Evolutionary conservation across 129 eudicot species (phyloP).

Genomic region (Lonicera japonica): DNA sequence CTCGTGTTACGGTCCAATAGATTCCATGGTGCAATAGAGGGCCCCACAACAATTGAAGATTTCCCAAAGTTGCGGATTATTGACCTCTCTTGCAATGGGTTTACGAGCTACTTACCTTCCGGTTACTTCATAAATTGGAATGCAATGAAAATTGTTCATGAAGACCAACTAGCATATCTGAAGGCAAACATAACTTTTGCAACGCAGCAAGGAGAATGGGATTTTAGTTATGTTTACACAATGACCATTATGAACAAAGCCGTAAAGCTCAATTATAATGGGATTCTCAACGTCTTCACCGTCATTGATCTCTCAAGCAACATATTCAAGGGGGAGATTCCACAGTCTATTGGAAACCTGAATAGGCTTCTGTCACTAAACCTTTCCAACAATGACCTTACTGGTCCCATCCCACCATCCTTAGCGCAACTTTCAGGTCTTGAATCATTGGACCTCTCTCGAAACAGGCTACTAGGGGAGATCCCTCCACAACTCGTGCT

Average conservation of each 20-base stretch:
- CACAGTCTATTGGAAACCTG: constrained; percentile 8
- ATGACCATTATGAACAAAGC: constrained; percentile 1
- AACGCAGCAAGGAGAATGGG: background rate
- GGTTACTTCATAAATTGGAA: background rate
- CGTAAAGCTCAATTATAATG: background rate
- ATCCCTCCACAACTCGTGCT: constrained; percentile 5
- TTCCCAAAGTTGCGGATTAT: constrained; percentile 17
- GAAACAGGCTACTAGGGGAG: constrained; percentile 11
- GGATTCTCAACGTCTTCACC: constrained; percentile 8
- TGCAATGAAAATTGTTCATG: background rate
- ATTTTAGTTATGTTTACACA: background rate
- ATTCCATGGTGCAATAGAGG: constrained; percentile 9
- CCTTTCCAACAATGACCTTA: constrained; percentile 18
- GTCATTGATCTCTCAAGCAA: constrained; percentile 25
- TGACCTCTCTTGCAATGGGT: constrained; percentile 16
- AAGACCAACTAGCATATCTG: background rate
- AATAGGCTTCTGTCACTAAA: constrained; percentile 3
- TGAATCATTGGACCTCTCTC: constrained; percentile 10
- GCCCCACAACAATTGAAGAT: background rate
- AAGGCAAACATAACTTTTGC: background rate
- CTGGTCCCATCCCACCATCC: constrained; percentile 9
- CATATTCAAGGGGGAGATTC: constrained; percentile 14
- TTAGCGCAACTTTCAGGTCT: background rate
- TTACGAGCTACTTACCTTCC: constrained; percentile 5
- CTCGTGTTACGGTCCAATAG: constrained; percentile 13